Evolutionary conservation across 1,284 basidiomycete species (phyloP).

Genomic region (Heliocybe sulcata): DNA sequence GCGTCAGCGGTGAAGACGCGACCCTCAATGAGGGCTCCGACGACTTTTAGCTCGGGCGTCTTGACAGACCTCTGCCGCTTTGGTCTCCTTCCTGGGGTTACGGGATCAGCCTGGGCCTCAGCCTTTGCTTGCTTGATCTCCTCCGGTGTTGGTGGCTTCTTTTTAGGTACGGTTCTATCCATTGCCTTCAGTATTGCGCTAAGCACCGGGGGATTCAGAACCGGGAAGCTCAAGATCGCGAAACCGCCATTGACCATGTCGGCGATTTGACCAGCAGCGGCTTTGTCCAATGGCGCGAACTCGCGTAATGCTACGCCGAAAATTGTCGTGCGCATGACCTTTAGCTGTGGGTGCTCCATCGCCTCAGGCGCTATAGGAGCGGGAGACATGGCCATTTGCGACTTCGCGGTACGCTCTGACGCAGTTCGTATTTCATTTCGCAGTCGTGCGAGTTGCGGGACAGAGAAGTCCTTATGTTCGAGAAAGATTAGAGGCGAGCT

Average conservation of each 20-base stretch:
- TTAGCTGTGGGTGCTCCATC: constrained; percentile 42
- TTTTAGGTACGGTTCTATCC: constrained; percentile 56
- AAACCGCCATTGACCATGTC: constrained; percentile 49
- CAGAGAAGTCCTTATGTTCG: constrained; percentile 62
- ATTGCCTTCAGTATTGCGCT: constrained; percentile 61
- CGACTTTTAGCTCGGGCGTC: constrained; percentile 58
- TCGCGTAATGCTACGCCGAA: constrained; percentile 69
- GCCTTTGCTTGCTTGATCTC: constrained; percentile 38
- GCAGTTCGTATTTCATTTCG: constrained; percentile 57
- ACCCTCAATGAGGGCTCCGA: constrained; percentile 73
- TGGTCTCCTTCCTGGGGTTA: constrained; percentile 57
- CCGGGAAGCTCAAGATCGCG: constrained; percentile 60
- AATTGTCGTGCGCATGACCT: constrained; percentile 59
- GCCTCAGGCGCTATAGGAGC: constrained; percentile 17
- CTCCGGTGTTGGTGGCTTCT: constrained; percentile 43
- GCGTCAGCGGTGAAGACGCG: constrained; percentile 51
- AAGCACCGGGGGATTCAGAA: constrained; percentile 65
- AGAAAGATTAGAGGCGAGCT: constrained; percentile 62
- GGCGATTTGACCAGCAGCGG: constrained; percentile 42
- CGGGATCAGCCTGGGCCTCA: constrained; percentile 51
- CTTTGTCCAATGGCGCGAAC: constrained; percentile 40
- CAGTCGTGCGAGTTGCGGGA: constrained; percentile 53
- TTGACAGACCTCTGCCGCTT: constrained; percentile 46
- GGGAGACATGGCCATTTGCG: constrained; percentile 33
- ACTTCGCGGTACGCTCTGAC: constrained; percentile 27